Evolutionary conservation across 345 rosid genomes (phyloP).

Genomic region (Garcia nutans): DNA sequence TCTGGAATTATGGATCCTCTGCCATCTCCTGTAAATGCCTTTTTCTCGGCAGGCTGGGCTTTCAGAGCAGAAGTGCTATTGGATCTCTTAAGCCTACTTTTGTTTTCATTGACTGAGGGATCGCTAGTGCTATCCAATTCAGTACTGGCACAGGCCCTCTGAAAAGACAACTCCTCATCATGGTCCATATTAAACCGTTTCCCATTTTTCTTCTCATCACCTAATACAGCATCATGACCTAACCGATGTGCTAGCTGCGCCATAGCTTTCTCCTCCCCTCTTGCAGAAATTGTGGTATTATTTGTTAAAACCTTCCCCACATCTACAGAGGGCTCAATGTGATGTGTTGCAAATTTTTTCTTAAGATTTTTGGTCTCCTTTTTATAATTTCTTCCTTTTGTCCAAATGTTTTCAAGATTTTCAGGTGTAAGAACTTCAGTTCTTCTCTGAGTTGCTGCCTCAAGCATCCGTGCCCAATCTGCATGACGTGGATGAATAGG

Average conservation of each 20-base stretch:
- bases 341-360: slow-evolving; percentile 25
- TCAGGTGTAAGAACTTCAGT: slow-evolving; percentile 94
- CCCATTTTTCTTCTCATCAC: slow-evolving; percentile 22
- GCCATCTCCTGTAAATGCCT: slow-evolving; percentile 48
- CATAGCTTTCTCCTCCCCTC: slow-evolving; percentile 42
- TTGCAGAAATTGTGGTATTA: slow-evolving; percentile 30
- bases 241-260: slow-evolving; percentile 34
- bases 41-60: slow-evolving; percentile 44
- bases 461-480: slow-evolving; percentile 81
- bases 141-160: slow-evolving; percentile 29
- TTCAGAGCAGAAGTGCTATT: slow-evolving; percentile 75
- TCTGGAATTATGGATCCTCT: slow-evolving; percentile 67
- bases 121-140: slow-evolving; percentile 28
- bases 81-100: slow-evolving; percentile 71
- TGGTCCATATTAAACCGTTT: slow-evolving; percentile 26
- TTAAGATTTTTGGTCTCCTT: slow-evolving; percentile 57
- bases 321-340: slow-evolving; percentile 23
- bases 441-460: slow-evolving; percentile 89
- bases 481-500: slow-evolving; percentile 44
- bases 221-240: slow-evolving; percentile 39
- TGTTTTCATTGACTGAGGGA: slow-evolving; percentile 47
- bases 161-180: slow-evolving; percentile 31
- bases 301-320: slow-evolving; percentile 28
- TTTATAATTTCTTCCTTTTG: slow-evolving; percentile 90
- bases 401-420: slow-evolving; percentile 99